phyloP scores from a whole-genome alignment of 148 eudicot genomes.

The Rhododendron kiyosumense region DNA sequence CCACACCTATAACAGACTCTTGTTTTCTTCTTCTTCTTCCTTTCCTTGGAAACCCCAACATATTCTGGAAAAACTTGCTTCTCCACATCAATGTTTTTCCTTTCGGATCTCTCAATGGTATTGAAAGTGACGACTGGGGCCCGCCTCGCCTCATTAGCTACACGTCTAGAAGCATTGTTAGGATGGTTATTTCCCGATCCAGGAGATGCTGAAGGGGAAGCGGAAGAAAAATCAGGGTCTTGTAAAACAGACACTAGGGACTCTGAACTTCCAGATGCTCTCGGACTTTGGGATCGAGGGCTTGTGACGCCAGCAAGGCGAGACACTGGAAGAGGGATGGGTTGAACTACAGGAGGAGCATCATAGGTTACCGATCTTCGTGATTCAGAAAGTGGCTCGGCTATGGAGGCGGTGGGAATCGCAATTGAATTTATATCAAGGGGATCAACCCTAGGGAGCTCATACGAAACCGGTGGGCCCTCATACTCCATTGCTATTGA shows the following conservation, averaged over 20 bases:
- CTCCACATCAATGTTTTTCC: slow-evolving; percentile 37
- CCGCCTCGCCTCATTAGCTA: slow-evolving; percentile 52
- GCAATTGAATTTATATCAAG: slow-evolving; percentile 43
- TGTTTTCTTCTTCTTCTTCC: slow-evolving; percentile 48
- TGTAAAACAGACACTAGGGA: slow-evolving; percentile 86
- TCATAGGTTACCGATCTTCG: slow-evolving; percentile 36
- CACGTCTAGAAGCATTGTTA: slow-evolving; percentile 15
- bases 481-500: slow-evolving; percentile 80
- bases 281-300: slow-evolving; percentile 60
- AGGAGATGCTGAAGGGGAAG: slow-evolving; percentile 74
- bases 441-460: slow-evolving; percentile 82
- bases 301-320: slow-evolving; percentile 44
- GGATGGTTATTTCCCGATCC: slow-evolving; percentile 42
- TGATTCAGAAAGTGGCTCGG: slow-evolving; percentile 55
- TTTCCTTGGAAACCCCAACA: slow-evolving; percentile 61
- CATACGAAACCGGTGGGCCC: slow-evolving; percentile 69
- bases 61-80: slow-evolving; percentile 52
- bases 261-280: slow-evolving; percentile 73
- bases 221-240: slow-evolving; percentile 60
- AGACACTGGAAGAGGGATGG: slow-evolving; percentile 69
- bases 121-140: slow-evolving; percentile 79
- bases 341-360: slow-evolving; percentile 52
- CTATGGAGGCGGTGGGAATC: slow-evolving; percentile 59
- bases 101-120: slow-evolving; percentile 55
- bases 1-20: slow-evolving; percentile 81